These are phyloP conservation scores for Populus tremula DNA, from an alignment of 345 rosid genomes.

Conservation along the genomic window DNA sequence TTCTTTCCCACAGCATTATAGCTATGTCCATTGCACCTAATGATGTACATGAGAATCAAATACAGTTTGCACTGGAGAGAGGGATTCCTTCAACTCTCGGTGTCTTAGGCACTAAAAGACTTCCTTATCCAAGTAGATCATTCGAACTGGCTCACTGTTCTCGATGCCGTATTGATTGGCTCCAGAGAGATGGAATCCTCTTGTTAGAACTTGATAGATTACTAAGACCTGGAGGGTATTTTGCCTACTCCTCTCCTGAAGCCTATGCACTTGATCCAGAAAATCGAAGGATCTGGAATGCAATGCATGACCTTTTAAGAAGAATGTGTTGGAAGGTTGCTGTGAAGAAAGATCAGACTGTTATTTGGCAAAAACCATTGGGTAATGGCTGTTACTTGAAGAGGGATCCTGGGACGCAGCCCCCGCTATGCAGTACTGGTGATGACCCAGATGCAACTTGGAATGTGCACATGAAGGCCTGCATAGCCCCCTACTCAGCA, in stretches of 20 bases:
- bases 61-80: slow-evolving; percentile 93
- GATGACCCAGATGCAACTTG: slow-evolving; percentile 86
- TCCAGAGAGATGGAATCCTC: slow-evolving; percentile 91
- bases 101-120: slow-evolving; percentile 91
- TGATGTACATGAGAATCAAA: slow-evolving; percentile 97
- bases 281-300: slow-evolving; percentile 74
- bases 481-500: slow-evolving; percentile 75
- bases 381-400: slow-evolving; percentile 83
- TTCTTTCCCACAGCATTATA: slow-evolving; percentile 71
- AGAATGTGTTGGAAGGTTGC: slow-evolving; percentile 94
- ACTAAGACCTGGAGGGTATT: slow-evolving; percentile 95
- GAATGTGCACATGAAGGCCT: slow-evolving; percentile 86
- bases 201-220: slow-evolving; percentile 88
- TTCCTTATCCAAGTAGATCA: slow-evolving; percentile 97
- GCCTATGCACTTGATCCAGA: slow-evolving; percentile 88
- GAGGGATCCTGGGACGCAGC: slow-evolving; percentile 58
- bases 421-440: slow-evolving; percentile 71
- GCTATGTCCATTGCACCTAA: slow-evolving; percentile 98
- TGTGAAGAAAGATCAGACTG: slow-evolving; percentile 75
- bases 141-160: slow-evolving; percentile 98
- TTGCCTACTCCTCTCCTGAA: slow-evolving; percentile 96
- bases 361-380: slow-evolving; percentile 85
- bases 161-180: slow-evolving; percentile 97
- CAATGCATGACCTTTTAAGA: slow-evolving; percentile 72
- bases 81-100: slow-evolving; percentile 95